Percentiles rank a stretch among this genome's conserved stretches.
Conservation (phyloP, 2,329 filamentous ascomycete genomes). For the Claviceps arundinis region DNA sequence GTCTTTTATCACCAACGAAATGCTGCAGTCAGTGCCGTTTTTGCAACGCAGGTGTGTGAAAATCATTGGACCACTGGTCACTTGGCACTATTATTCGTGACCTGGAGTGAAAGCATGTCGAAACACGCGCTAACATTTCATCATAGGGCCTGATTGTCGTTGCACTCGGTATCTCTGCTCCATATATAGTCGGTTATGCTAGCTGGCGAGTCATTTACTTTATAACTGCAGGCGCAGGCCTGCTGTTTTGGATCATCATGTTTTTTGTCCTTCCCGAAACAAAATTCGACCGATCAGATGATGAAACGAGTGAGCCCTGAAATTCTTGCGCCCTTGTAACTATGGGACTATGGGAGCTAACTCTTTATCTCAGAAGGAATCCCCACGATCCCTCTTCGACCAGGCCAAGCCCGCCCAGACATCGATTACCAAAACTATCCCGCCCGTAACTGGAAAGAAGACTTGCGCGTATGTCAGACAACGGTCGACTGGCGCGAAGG, state of each 20-base stretch:
- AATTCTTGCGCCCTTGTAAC: background rate
- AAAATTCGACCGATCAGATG: background rate
- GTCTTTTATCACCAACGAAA: constrained; percentile 3
- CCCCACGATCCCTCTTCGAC: background rate
- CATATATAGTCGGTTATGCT: background rate
- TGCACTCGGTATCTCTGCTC: background rate
- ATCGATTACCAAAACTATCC: background rate
- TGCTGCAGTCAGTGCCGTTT: constrained; percentile 1
- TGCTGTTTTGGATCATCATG: background rate
- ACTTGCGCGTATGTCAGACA: background rate
- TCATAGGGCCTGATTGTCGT: background rate
- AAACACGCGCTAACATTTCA: background rate
- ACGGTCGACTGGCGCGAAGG: background rate
- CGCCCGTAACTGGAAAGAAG: background rate
- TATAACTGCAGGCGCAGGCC: background rate
- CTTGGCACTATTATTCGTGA: background rate
- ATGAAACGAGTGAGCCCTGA: background rate
- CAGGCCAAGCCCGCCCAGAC: background rate
- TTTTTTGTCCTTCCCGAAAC: constrained; percentile 2
- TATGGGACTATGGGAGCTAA: background rate
- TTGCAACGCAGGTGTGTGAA: background rate
- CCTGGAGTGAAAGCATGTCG: too few relatives aligned
- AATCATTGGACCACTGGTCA: background rate
- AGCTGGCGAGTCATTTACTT: constrained; percentile 3
- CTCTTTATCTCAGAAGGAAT: background rate